These are phyloP conservation scores for Globisporangium orthogonon DNA, from an alignment of 352 stramenopile species.

Conservation along the genomic window DNA sequence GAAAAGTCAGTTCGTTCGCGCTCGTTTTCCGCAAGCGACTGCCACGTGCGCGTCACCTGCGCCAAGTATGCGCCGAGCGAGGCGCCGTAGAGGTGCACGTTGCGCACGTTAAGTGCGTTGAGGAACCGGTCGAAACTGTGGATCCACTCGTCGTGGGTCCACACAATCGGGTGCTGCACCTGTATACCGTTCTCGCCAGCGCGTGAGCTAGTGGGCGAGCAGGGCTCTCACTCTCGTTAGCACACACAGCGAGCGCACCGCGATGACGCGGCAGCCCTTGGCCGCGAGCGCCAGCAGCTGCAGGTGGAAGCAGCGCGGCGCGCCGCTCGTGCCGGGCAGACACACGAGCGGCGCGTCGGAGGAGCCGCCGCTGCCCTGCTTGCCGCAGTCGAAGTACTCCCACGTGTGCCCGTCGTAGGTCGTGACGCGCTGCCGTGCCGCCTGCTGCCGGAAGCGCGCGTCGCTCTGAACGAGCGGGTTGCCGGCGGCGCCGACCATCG, in stretches of 20 bases:
- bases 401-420: conserved; percentile 76
- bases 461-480: conserved; percentile 25
- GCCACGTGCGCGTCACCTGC: conserved; percentile 25
- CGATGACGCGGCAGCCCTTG: conserved; percentile 64
- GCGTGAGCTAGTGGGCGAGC: background rate
- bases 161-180: conserved; percentile 69
- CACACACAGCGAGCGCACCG: conserved; percentile 22
- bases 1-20: too few relatives aligned
- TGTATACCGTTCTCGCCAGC: background rate
- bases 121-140: conserved; percentile 79
- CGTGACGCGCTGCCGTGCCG: conserved; percentile 58
- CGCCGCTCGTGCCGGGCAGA: conserved; percentile 50
- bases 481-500: conserved; percentile 3
- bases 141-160: conserved; percentile 78
- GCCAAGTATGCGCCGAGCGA: conserved; percentile 65
- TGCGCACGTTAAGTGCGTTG: conserved; percentile 43
- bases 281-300: conserved; percentile 36
- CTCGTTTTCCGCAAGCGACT: background rate
- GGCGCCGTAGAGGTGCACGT: conserved; percentile 66
- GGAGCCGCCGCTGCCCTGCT: conserved; percentile 12
- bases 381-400: conserved; percentile 71
- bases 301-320: conserved; percentile 49
- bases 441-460: conserved; percentile 49
- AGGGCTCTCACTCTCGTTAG: background rate
- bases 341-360: conserved; percentile 39